phyloP scores from a whole-genome alignment of 2,329 filamentous ascomycete genomes.

The Scytalidium sp. region DNA sequence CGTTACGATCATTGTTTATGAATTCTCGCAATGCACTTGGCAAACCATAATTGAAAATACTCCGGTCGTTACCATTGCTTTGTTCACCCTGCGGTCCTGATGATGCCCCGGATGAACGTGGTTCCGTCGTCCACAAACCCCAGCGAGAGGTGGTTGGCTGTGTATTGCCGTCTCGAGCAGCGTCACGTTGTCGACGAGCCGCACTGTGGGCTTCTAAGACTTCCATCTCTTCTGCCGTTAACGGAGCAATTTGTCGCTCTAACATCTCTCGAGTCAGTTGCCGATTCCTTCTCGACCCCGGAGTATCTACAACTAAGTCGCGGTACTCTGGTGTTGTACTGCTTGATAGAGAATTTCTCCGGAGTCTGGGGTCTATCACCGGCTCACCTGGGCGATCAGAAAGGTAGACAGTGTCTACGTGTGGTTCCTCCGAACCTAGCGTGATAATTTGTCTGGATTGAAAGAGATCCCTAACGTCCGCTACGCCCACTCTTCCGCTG shows the following conservation, averaged over 20 bases:
- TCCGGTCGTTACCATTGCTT: slow-evolving; percentile 11
- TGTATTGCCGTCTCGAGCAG: slow-evolving; percentile 9
- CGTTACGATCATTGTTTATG: slow-evolving; percentile 23
- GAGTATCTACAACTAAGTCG: slow-evolving; percentile 9
- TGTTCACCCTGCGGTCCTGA: slow-evolving; percentile 6
- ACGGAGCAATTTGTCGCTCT: slow-evolving; percentile 46
- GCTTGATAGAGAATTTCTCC: slow-evolving; percentile 15
- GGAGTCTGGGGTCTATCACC: slow-evolving; percentile 23
- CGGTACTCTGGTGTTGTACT: slow-evolving; percentile 26
- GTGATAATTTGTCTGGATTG: slow-evolving; percentile 65
- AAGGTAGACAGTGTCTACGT: slow-evolving; percentile 32
- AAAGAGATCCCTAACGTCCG: slow-evolving; percentile 68
- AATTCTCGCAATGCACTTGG: slow-evolving; percentile 27
- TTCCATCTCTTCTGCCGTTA: slow-evolving; percentile 51
- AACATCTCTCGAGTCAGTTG: slow-evolving; percentile 24
- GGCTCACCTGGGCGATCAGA: slow-evolving; percentile 18
- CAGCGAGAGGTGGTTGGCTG: not conserved
- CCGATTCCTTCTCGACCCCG: slow-evolving; percentile 23
- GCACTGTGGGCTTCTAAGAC: slow-evolving; percentile 55
- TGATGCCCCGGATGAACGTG: slow-evolving; percentile 2
- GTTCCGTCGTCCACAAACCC: not conserved
- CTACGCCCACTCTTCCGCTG: slow-evolving; percentile 71
- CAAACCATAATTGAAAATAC: slow-evolving; percentile 18
- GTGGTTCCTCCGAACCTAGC: slow-evolving; percentile 56
- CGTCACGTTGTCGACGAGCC: slow-evolving; percentile 43